These are phyloP conservation scores for Backusella liffmaniae DNA, from an alignment of 192 early-diverging fungal genomes.

Conservation along the genomic window DNA sequence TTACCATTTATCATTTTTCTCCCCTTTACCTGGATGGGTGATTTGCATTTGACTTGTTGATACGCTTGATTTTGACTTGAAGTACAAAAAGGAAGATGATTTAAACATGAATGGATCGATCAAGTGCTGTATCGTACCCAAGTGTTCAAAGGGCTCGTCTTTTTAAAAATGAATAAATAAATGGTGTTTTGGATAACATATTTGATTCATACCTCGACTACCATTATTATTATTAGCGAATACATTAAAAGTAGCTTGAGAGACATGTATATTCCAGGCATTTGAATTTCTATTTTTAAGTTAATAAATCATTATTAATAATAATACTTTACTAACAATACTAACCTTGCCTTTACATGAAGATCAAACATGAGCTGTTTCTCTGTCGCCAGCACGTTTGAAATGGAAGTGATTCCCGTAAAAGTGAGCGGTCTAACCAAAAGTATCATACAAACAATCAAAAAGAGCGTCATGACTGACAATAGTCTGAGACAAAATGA, in stretches of 20 bases:
- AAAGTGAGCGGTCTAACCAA: slow-evolving; percentile 4
- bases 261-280: not conserved
- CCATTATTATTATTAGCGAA: not conserved
- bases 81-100: not conserved
- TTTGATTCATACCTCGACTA: not conserved
- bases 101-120: not conserved
- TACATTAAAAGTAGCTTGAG: slow-evolving; percentile 3
- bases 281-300: slow-evolving; percentile 10
- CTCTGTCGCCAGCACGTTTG: slow-evolving; percentile 2
- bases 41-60: slow-evolving; percentile 14
- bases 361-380: slow-evolving; percentile 20
- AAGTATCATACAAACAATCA: not conserved
- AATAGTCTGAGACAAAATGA: slow-evolving; percentile 9
- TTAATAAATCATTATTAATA: not conserved
- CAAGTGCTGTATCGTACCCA: not conserved
- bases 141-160: not conserved
- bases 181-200: not conserved
- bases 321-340: not conserved
- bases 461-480: not conserved
- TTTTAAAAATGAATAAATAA: no score
- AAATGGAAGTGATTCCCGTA: not conserved
- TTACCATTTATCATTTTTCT: slow-evolving; percentile 2
- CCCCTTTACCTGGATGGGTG: not conserved
- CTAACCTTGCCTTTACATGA: slow-evolving; percentile 11
- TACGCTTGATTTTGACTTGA: not conserved